Base-by-base conservation (phyloP, 1,284 basidiomycete species). In the Ceratobasidium papillatum region DNA sequence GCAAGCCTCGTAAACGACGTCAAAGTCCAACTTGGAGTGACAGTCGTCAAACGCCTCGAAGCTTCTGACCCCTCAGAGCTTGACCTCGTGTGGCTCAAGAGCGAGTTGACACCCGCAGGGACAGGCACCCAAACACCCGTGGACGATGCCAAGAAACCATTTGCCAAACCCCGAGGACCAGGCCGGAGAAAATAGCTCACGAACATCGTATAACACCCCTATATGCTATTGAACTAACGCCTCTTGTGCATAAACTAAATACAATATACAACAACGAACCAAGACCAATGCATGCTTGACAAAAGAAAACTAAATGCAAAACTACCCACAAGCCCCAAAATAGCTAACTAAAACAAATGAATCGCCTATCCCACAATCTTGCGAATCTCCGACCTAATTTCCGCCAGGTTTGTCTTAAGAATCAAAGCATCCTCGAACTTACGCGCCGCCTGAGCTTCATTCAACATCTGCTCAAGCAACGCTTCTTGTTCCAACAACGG, bases 341-440 rank as follows among this genome's bases (percentile, higher is more conserved):
- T n/a, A n/a, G n/a, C n/a, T n/a, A 58, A 9, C 4, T n/a, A 47
- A 47, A 47, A 34, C 51, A 25, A 80, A 78, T 71, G 77, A 79
- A n/a, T n/a, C n/a, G 25, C 68, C 56, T 69, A 74, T 51, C 71
- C 45, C 58, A 63, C 78, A 17, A 95, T 84, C 78, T 87, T 88
- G 77, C 89, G 89, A 76, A 96, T 95, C 84, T 96, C 94, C 14
- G 80, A 83, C 74, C 91, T 85, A 74, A 96, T 94, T 83, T 96
- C 95, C 59, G 83, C 85, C 62, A 96, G 81, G 81, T 91, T 95
- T 51, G 83, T 81, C 79, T 90, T 89, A 74, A 97, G 83, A 2
- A 90, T 92, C 82, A 91, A 91, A 22, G 90, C 90, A 80, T 97
- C 95, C 82, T 97, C 95, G 77, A 96, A 96, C 82, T 96, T 96